phyloP scores from a whole-genome alignment of 2,329 filamentous ascomycete species.

The Fonsecaea monophora region DNA sequence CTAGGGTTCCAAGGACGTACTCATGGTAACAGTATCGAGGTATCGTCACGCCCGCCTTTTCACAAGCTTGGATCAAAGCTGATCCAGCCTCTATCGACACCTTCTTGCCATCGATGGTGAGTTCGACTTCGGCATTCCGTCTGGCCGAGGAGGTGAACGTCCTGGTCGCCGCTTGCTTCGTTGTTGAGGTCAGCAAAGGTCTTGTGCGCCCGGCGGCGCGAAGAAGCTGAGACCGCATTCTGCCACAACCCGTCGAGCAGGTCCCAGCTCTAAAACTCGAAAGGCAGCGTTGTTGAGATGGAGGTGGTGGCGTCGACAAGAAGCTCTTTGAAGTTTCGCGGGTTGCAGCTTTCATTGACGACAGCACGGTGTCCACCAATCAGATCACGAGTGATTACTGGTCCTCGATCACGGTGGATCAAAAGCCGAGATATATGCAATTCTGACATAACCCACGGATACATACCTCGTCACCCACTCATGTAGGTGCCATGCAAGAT shows the following conservation, averaged over 20 bases:
- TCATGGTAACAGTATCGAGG: constrained; percentile 99
- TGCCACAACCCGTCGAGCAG: constrained; percentile 43
- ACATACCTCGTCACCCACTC: neutral
- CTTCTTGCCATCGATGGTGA: constrained; percentile 98
- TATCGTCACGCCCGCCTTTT: constrained; percentile 90
- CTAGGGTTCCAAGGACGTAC: constrained; percentile 59
- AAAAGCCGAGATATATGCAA: neutral
- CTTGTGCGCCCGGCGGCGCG: constrained; percentile 64
- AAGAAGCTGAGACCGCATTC: constrained; percentile 70
- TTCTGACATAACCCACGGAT: neutral
- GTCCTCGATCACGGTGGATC: constrained; percentile 1
- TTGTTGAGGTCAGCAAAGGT: constrained; percentile 51
- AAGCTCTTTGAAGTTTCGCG: constrained; percentile 30
- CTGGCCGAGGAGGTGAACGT: constrained; percentile 80
- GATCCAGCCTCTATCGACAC: constrained; percentile 97
- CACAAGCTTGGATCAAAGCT: constrained; percentile 97
- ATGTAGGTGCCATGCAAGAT: neutral
- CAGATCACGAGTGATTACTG: constrained; percentile 9
- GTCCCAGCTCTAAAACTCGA: constrained; percentile 37
- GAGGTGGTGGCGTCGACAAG: constrained; percentile 29
- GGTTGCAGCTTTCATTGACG: constrained; percentile 28
- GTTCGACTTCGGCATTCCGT: constrained; percentile 89
- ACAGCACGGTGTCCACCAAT: constrained; percentile 13
- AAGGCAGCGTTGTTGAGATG: constrained; percentile 22
- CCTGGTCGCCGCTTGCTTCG: constrained; percentile 66